A percentile compares a stretch with the other conserved stretches of the same genome.
phyloP scores from a whole-genome alignment of 2,329 filamentous ascomycete species.

The Apiospora arundinis region DNA sequence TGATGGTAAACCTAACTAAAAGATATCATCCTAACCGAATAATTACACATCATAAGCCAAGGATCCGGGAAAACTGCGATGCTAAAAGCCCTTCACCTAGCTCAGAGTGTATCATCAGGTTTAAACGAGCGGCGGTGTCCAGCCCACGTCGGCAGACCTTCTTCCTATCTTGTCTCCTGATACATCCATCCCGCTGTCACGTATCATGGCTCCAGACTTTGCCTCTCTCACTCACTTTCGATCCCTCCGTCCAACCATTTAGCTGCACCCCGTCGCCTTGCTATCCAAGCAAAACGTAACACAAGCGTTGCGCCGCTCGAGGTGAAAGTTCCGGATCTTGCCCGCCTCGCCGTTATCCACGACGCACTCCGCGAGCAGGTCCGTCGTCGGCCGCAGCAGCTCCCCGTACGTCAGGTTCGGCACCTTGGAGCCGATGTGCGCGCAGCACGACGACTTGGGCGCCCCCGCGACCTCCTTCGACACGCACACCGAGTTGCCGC shows the following conservation, averaged over 20 bases:
- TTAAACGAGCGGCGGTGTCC: not conserved
- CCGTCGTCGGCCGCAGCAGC: not conserved
- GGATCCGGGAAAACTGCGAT: not conserved
- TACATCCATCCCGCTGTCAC: not conserved
- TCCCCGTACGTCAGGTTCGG: not conserved
- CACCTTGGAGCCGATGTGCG: not conserved
- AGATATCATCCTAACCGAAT: no score
- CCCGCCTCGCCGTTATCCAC: not conserved
- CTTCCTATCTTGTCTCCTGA: not conserved
- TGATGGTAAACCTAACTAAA: not conserved
- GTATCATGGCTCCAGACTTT: not conserved
- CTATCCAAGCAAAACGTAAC: not conserved
- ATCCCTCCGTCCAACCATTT: not conserved
- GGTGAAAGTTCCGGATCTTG: not conserved
- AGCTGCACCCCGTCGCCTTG: not conserved
- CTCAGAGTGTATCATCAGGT: not conserved
- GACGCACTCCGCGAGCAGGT: not conserved
- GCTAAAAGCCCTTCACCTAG: not conserved
- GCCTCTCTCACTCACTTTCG: not conserved
- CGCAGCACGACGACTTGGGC: not conserved
- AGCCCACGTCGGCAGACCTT: not conserved
- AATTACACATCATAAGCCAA: not conserved
- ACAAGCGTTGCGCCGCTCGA: not conserved
- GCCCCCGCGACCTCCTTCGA: not conserved
- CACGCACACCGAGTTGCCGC: not conserved